Base-by-base conservation (phyloP, 371 early-diverging fungal species). In the Circinella umbellata region DNA sequence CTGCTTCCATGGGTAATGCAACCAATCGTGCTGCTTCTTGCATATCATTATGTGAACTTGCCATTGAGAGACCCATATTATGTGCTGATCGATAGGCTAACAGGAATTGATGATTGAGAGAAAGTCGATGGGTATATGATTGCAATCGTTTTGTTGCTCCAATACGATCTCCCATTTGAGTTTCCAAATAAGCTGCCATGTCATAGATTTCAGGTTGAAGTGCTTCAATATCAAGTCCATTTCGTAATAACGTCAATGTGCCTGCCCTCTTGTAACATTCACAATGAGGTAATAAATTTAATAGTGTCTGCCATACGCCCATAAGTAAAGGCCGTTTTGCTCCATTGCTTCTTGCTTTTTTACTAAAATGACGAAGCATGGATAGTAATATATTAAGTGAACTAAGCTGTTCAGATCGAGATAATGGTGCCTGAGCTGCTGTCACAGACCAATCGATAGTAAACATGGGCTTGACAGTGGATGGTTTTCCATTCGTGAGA, bases 301-400 rank as follows among this genome's bases (percentile, higher is more conserved):
- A 55, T 13, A 81, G 51, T 0, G 81, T 81, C 35, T 73, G 72
- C 68, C 75, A 68, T 1, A 70, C 74, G 11, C 74, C 77, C 27
- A 81, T 69, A 49, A 81, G 53, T 4, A 79, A 59, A 6, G 81
- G 81, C 10, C 76, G 75, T 55, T 72, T 70, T 6, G 68, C 51
- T 6, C 62, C 59, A 68, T 79, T 72, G 13, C 63, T 68, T 15
- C 72, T 62, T 1, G 77, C 74, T 36, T 70, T 71, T 10, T 71
- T 69, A 6, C 71, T 63, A 63, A 79, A 79, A 46, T 76, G 65
- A 3, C 69, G 67, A 9, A 79, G 63, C 76, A 81, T 75, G 3
- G 81, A 81, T n/a, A 81, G 34, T 13, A 81, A 35, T 8, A 81
- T 70, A 27, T 79, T 81, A 17, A 70, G 71, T 13, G 73, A 60